Conservation (phyloP, 129 eudicot genomes). For the Erigeron canadensis region DNA sequence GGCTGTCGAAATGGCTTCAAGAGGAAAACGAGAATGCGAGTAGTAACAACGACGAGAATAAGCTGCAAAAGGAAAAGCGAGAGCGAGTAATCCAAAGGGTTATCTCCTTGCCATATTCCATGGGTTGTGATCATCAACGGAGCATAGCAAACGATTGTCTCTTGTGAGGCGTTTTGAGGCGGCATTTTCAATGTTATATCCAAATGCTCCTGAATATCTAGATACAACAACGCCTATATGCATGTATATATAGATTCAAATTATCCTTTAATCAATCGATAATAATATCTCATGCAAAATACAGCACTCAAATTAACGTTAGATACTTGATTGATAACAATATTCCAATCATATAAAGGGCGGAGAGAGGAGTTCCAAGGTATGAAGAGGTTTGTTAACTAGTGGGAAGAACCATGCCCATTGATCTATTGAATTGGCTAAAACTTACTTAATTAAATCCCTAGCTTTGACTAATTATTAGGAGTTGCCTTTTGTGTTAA, state of each 20-base stretch:
- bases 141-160: conserved; percentile 73
- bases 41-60: conserved; percentile 56
- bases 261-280: no score
- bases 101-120: conserved; percentile 92
- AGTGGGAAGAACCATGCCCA: background rate
- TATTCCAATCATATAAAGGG: background rate
- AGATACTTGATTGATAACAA: background rate
- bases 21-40: conserved; percentile 60
- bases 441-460: background rate
- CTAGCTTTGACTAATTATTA: background rate
- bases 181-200: conserved; percentile 19
- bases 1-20: conserved; percentile 96
- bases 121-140: conserved; percentile 88
- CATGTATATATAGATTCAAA: background rate
- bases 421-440: background rate
- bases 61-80: conserved; percentile 81
- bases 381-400: conserved; percentile 10
- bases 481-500: no score
- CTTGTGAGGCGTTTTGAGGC: conserved; percentile 18
- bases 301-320: background rate
- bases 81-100: conserved; percentile 76
- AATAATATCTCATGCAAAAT: conserved; percentile 1
- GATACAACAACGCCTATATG: conserved; percentile 11
- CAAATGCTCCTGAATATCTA: background rate
- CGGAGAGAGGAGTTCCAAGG: conserved; percentile 17